Evolutionary conservation across 2,329 filamentous ascomycete species (phyloP), one percentile per base, ranked within the genome.

Genomic region (Microdochium bolleyi): DNA sequence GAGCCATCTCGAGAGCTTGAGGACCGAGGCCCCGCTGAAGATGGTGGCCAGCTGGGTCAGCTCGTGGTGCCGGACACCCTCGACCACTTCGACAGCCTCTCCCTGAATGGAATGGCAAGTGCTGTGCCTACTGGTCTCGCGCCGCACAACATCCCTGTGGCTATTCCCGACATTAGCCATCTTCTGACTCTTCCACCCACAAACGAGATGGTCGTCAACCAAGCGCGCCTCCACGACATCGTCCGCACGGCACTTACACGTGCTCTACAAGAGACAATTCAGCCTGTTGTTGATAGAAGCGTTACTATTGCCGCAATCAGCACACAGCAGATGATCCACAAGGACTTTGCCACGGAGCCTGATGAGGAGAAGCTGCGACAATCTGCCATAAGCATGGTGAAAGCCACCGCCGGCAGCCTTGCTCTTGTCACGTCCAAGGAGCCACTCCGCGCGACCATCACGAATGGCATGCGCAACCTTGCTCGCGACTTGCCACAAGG

Each of bases 401-500:
- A 96, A 70, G 87, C 92, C 50, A 88, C 96, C 24, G 92, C 94
- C 24, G 94, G 94, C 38, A 96, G 91, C 63, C 78, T 99, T 52
- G 94, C 94, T 14, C 79, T 96, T 30, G 94, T 99, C n/a, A 99
- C 94, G 3, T 97, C 92, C 66, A 99, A 97, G 70, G 94, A 99
- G 68, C 94, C 94, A 16, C 77, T 99, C 16, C 85, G 94, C 55
- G 94, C 95, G 68, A 97, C 95, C 71, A 95, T 99, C 70, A 95
- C 88, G 52, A 99, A 97, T 70, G 95, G 97, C 65, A 91, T 99
- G 68, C 87, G 94, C 51, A 78, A 77, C 49, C 68, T 85, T n/a
- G 78, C 83, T 2, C 74, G 71, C 49, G 83, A 85, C 37, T 79
- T 95, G 37, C 84, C 89, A 52, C 87, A 89, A 51, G 88, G 89